Conservation (phyloP, 2,329 filamentous ascomycete species). For the Pleurostoma richardsiae region DNA sequence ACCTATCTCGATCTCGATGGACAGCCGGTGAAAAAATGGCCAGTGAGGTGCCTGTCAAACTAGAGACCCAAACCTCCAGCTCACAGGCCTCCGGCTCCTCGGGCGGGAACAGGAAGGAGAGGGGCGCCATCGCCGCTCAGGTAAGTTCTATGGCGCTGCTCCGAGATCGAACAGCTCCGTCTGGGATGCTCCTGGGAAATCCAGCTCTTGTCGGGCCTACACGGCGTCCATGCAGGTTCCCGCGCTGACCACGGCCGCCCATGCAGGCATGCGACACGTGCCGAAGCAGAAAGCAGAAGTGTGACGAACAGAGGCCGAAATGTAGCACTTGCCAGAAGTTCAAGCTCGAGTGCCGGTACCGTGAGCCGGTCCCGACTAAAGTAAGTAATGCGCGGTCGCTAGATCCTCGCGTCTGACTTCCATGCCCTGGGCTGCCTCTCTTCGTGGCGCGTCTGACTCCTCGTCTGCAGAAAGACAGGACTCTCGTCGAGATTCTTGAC, state of each 20-base stretch:
- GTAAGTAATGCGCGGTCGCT: slow-evolving; percentile 32
- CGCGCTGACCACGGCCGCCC: neutral
- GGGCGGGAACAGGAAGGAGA: slow-evolving; percentile 29
- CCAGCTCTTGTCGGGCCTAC: too few species aligned
- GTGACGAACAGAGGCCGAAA: slow-evolving; percentile 57
- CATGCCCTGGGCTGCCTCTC: neutral
- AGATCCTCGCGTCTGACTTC: neutral
- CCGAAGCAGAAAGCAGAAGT: slow-evolving; percentile 57
- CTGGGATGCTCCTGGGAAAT: too few species aligned
- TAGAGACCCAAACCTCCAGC: slow-evolving; percentile 2
- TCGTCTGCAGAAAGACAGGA: slow-evolving; percentile 50
- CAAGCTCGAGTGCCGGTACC: slow-evolving; percentile 54
- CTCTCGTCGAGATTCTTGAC: slow-evolving; percentile 55
- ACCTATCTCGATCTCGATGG: neutral
- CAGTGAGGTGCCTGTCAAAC: neutral
- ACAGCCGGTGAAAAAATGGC: slow-evolving; percentile 1
- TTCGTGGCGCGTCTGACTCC: too few species aligned
- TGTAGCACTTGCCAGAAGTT: slow-evolving; percentile 55
- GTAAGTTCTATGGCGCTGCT: slow-evolving; percentile 14
- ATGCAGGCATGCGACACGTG: slow-evolving; percentile 53
- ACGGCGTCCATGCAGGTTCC: neutral
- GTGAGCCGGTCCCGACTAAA: slow-evolving; percentile 57
- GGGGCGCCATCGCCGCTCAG: slow-evolving; percentile 45
- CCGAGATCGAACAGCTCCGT: neutral
- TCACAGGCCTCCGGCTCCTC: slow-evolving; percentile 2